A percentile compares a stretch with the other conserved stretches of the same genome.
Conservation (phyloP, 805 yeast species). For the Yamadazyma kitorensis region DNA sequence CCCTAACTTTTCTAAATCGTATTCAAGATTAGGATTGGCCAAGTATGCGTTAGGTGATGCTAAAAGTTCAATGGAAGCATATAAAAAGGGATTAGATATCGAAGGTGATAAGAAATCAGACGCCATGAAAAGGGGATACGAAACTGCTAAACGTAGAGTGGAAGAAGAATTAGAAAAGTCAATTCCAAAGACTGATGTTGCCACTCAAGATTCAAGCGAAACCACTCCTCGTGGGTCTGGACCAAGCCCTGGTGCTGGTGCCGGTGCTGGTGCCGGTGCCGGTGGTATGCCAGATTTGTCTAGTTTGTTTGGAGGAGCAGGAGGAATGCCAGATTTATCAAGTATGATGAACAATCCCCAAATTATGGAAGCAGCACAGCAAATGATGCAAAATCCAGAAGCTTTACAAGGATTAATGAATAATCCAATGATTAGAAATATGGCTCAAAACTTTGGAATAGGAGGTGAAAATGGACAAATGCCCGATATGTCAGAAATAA, state of each 20-base stretch:
- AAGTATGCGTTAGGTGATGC: constrained; percentile 93
- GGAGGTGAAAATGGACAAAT: constrained; percentile 51
- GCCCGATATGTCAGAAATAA: constrained; percentile 65
- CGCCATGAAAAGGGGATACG: constrained; percentile 90
- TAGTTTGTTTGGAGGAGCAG: constrained; percentile 69
- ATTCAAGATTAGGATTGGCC: constrained; percentile 93
- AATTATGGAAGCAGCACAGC: constrained; percentile 54
- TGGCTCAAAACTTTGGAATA: constrained; percentile 75
- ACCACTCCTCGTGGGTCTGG: constrained; percentile 4
- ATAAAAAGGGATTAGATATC: constrained; percentile 78
- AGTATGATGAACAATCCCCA: constrained; percentile 88
- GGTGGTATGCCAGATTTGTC: constrained; percentile 75
- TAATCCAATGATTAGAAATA: constrained; percentile 76
- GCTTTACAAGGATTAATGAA: constrained; percentile 72
- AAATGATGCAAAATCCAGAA: constrained; percentile 67
- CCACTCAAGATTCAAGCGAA: constrained; percentile 26
- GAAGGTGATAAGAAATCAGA: constrained; percentile 86
- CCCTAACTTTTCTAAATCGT: constrained; percentile 84
- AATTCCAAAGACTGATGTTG: constrained; percentile 16
- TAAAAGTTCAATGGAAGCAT: constrained; percentile 85
- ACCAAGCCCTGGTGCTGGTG: constrained; percentile 10
- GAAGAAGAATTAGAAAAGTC: constrained; percentile 63
- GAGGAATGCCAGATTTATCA: constrained; percentile 68
- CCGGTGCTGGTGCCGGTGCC: constrained; percentile 36
- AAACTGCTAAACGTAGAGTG: constrained; percentile 86